phyloP scores from a whole-genome alignment of 306 rosid species.

The Cicer arietinum region DNA sequence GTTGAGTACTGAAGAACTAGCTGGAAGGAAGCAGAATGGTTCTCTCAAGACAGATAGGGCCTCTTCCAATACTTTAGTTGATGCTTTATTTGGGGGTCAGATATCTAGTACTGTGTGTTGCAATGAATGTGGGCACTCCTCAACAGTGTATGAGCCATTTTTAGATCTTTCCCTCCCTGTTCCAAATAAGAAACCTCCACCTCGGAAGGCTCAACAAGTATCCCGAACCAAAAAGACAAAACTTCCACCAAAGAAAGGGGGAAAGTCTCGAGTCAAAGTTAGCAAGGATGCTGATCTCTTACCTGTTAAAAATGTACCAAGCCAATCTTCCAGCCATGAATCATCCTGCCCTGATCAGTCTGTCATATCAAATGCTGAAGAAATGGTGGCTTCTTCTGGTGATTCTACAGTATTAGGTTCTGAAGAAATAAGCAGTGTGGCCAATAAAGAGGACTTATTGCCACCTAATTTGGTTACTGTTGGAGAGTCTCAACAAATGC shows the following conservation, averaged over 20 bases:
- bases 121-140: constrained; percentile 80
- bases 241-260: constrained; percentile 72
- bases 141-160: constrained; percentile 88
- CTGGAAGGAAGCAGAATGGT: constrained; percentile 59
- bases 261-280: constrained; percentile 63
- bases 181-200: constrained; percentile 79
- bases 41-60: constrained; percentile 55
- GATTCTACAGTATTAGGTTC: constrained; percentile 50
- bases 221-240: constrained; percentile 69
- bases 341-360: constrained; percentile 56
- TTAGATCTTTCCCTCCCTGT: constrained; percentile 91
- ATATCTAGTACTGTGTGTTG: constrained; percentile 86
- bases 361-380: constrained; percentile 38
- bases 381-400: constrained; percentile 46
- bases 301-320: constrained; percentile 53
- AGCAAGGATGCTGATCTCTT: constrained; percentile 49
- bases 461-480: constrained; percentile 51
- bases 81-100: constrained; percentile 88
- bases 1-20: constrained; percentile 74
- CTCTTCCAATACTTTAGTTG: constrained; percentile 70
- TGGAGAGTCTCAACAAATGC: constrained; percentile 53
- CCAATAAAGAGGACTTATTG: constrained; percentile 50
- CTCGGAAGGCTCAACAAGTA: constrained; percentile 61
- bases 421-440: constrained; percentile 39
- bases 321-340: constrained; percentile 51